Evolutionary conservation across 768 basidiomycete genomes (phyloP).

Genomic region (Filobasidium wieringae): DNA sequence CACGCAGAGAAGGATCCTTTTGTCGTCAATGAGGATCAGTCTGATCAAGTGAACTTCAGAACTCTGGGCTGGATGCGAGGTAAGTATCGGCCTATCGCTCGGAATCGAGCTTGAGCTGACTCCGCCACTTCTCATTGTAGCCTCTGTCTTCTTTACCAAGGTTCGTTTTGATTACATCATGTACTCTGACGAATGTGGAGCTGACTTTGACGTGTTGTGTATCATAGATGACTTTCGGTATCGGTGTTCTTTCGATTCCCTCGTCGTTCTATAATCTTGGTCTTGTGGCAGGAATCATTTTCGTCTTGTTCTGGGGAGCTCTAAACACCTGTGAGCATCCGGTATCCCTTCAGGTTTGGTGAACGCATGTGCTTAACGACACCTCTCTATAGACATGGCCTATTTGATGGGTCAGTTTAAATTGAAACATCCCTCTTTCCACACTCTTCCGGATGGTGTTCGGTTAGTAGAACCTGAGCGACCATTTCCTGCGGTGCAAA

Average conservation of each 20-base stretch:
- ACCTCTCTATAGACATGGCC: not conserved
- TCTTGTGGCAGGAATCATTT: constrained; percentile 21
- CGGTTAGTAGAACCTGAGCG: not conserved
- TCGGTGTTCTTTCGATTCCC: constrained; percentile 32
- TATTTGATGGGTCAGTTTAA: constrained; percentile 22
- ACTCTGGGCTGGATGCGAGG: not conserved
- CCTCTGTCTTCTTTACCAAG: not conserved
- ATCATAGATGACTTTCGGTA: constrained; percentile 13
- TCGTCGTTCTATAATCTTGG: constrained; percentile 21
- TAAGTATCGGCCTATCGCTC: no score
- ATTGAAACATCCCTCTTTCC: constrained; percentile 21
- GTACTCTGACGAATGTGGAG: not conserved
- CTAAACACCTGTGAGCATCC: not conserved
- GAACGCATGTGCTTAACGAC: no score
- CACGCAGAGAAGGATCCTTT: not conserved
- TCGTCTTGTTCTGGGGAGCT: not conserved
- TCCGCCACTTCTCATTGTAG: not conserved
- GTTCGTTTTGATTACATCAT: not conserved
- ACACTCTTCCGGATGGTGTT: not conserved
- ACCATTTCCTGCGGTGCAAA: not conserved
- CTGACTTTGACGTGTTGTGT: not conserved
- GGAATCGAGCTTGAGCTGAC: not conserved
- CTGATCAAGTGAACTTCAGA: not conserved
- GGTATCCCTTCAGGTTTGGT: no score
- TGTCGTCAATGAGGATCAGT: not conserved